Evolutionary conservation across 108 stramenopile genomes (phyloP), one percentile per base, ranked within the genome.

Genomic region (Bacterosira constricta): DNA sequence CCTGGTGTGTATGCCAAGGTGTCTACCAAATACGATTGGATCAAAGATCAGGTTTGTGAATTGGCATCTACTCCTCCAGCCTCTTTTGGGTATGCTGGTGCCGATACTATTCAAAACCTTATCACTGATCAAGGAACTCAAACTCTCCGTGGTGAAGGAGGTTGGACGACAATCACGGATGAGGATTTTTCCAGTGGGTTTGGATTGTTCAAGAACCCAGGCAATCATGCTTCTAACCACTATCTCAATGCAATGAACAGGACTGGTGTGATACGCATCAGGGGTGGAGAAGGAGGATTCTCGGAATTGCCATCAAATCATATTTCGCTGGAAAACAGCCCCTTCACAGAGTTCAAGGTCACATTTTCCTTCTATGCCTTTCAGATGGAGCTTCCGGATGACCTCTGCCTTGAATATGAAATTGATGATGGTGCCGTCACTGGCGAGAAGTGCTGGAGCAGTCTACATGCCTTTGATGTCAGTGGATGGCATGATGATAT

Each of bases 1-100:
- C 80, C 80, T n/a, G 86, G 86, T 20, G 84, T 87, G 20, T 87
- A 85, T 52, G 26, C 84, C 10, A 62, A 84, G 0, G 61, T 85
- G 3, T 74, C 71, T 25, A 35, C 59, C 29, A 44, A 53, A 18
- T 64, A 52, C 30, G 67, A 77, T 46, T 87, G 84, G 84, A 66
- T 82, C 6, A 47, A 38, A 17, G 31, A 56, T 7, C 63, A 64
- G 20, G 81, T 85, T 37, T 87, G 86, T 41, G 47, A 35, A 21
- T 20, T 61, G 20, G 80, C 82, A 3, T 36, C 21, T 9, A 57
- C 70, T 13, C 79, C 83, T 10, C 83, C 86, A 6, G 51, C 41
- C 0, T 58, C 79, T 15, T 58, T 81, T 10, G 63, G 82, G 26
- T 86, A 83, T 61, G 63, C 25, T n/a, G n/a, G n/a, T n/a, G n/a